A percentile compares a stretch with the other conserved stretches of the same genome.
These are phyloP conservation scores for Fusarium sp. DNA, from an alignment of 2,329 filamentous ascomycete species.

Conservation along the genomic window DNA sequence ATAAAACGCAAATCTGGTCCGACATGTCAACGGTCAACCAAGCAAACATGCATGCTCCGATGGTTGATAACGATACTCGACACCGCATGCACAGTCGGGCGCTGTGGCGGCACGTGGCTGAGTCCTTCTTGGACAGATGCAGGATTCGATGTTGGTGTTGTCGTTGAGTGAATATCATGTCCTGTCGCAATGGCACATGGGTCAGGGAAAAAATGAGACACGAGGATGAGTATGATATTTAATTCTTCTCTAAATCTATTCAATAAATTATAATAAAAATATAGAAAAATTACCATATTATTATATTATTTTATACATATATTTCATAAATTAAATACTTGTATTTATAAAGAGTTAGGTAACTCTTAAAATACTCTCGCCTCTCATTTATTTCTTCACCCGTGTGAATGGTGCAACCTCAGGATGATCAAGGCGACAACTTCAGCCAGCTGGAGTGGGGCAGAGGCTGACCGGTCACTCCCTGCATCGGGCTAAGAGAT, in stretches of 20 bases:
- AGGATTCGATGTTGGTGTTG: not conserved
- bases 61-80: not conserved
- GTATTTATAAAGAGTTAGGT: too few relatives aligned
- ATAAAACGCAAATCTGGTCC: constrained; percentile 1
- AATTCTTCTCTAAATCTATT: too few relatives aligned
- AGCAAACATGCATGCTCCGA: not conserved
- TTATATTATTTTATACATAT: too few relatives aligned
- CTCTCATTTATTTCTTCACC: too few relatives aligned
- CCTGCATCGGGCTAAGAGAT: constrained; percentile 20
- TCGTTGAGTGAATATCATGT: not conserved
- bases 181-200: not conserved
- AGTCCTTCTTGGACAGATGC: not conserved
- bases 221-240: too few relatives aligned
- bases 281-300: too few relatives aligned
- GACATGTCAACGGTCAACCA: not conserved
- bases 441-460: constrained; percentile 21
- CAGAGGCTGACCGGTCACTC: constrained; percentile 23
- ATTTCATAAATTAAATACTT: too few relatives aligned
- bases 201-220: too few relatives aligned
- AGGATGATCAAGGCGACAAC: not conserved
- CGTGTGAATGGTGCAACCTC: not conserved
- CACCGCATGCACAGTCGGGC: not conserved
- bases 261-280: too few relatives aligned
- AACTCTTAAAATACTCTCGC: too few relatives aligned
- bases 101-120: not conserved